These are phyloP conservation scores for Saprolegnia diclina DNA, from an alignment of 352 stramenopile species.

Conservation along the genomic window DNA sequence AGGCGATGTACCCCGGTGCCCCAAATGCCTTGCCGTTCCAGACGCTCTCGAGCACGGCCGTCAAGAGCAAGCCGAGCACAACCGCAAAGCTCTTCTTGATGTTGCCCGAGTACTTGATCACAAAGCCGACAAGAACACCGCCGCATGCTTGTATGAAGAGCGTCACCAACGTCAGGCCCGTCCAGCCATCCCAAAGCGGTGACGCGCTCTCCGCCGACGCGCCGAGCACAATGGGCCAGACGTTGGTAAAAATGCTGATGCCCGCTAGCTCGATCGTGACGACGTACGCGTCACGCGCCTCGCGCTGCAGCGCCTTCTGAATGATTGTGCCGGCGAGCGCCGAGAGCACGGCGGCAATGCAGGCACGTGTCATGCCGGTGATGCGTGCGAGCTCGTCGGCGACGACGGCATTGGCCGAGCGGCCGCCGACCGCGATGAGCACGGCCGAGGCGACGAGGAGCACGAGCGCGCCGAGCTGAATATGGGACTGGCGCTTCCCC, in stretches of 20 bases:
- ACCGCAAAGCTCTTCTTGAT: constrained; percentile 82
- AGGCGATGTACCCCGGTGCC: constrained; percentile 44
- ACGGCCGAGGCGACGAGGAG: constrained; percentile 66
- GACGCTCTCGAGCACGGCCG: constrained; percentile 55
- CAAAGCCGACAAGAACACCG: constrained; percentile 69
- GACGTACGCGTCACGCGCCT: constrained; percentile 72
- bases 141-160: constrained; percentile 64
- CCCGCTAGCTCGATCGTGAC: constrained; percentile 76
- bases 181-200: constrained; percentile 67
- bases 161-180: constrained; percentile 49
- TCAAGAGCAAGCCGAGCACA: constrained; percentile 75
- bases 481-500: constrained; percentile 53
- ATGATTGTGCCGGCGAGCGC: constrained; percentile 72
- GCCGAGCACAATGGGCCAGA: constrained; percentile 44
- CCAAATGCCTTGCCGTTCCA: constrained; percentile 72
- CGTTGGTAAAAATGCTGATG: constrained; percentile 48
- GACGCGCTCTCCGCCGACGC: constrained; percentile 21
- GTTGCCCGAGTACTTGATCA: constrained; percentile 82
- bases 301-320: constrained; percentile 57
- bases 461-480: constrained; percentile 63
- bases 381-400: constrained; percentile 44
- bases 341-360: constrained; percentile 66
- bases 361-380: constrained; percentile 62
- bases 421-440: constrained; percentile 44
- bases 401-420: background rate